These are phyloP conservation scores for Zarea fungicola DNA, from an alignment of 2,329 filamentous ascomycete species.

Conservation along the genomic window DNA sequence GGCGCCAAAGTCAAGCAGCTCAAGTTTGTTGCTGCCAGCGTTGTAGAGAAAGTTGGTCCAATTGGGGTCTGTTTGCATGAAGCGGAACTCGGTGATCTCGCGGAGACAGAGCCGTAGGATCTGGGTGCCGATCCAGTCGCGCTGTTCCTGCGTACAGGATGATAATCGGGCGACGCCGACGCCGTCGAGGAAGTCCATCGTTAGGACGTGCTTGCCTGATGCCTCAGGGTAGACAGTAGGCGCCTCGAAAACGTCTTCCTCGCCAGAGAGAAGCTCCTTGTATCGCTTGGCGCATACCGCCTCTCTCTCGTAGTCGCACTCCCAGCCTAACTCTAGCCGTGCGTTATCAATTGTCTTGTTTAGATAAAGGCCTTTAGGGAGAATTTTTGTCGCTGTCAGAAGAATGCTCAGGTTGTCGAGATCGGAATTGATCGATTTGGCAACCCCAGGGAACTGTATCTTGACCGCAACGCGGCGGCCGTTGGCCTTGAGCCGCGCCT, in stretches of 20 bases:
- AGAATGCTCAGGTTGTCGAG: slow-evolving; percentile 89
- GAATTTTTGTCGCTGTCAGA: slow-evolving; percentile 79
- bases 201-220: slow-evolving; percentile 80
- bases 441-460: slow-evolving; percentile 94
- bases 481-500: slow-evolving; percentile 70
- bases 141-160: slow-evolving; percentile 72
- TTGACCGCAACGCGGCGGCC: slow-evolving; percentile 84
- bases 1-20: slow-evolving; percentile 93
- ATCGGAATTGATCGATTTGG: slow-evolving; percentile 93
- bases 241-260: slow-evolving; percentile 69
- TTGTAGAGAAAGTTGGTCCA: slow-evolving; percentile 99
- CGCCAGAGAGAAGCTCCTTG: slow-evolving; percentile 60
- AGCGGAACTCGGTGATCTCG: slow-evolving; percentile 89
- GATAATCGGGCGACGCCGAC: slow-evolving; percentile 76
- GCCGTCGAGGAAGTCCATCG: slow-evolving; percentile 88
- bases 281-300: slow-evolving; percentile 76
- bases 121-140: slow-evolving; percentile 94
- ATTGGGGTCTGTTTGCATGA: slow-evolving; percentile 99
- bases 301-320: slow-evolving; percentile 92
- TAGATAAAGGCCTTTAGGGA: slow-evolving; percentile 88
- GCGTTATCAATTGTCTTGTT: slow-evolving; percentile 98
- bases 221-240: slow-evolving; percentile 74
- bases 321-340: slow-evolving; percentile 86
- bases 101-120: slow-evolving; percentile 86
- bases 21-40: slow-evolving; percentile 62